Evolutionary conservation across 1,284 basidiomycete genomes (phyloP), one percentile per base, ranked within the genome.

Genomic region (Ceratobasidium sp.): DNA sequence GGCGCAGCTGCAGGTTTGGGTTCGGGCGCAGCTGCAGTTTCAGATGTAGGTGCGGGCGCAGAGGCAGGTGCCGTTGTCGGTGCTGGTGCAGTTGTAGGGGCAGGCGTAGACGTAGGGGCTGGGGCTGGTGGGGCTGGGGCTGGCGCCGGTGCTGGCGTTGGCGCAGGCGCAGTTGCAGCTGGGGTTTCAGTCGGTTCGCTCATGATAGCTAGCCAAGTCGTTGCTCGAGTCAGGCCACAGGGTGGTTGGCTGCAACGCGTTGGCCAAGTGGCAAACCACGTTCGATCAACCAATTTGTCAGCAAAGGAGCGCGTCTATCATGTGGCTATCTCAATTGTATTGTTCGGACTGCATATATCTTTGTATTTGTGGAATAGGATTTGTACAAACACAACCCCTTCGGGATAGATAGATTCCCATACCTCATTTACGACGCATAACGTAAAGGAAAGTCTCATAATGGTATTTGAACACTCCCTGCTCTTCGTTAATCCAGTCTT

Each of bases 391-490:
- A 15, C 31, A 3, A 57, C 19, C 19, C n/a, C n/a, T n/a, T n/a
- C n/a, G n/a, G n/a, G n/a, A n/a, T n/a, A n/a, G n/a, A n/a, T n/a
- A n/a, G n/a, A n/a, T 19, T 33, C 29, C 57, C 27, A 41, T 19
- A 7, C 15, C 22, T 47, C 27, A 62, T 19, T 27, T 14, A 6
- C 60, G 60, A 24, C 67, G 67, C 67, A 71, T 59, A 36, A 86
- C 79, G 2, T 87, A 82, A 29, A 88, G 82, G 41, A 80, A 80
- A 8, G 87, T 89, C 80, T 82, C 84, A 82, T 89, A 89, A 0
- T 88, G 88, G 76, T 88, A 89, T 75, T 87, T 82, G 77, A 88
- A 89, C 9, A 85, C 76, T 1, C 87, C 87, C 57, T 85, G 79
- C 56, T 80, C 80, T 80, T 87, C 80, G 76, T 89, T 85, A 4